Evolutionary conservation across 2,329 filamentous ascomycete species (phyloP).

Genomic region (Bertia moriformis): DNA sequence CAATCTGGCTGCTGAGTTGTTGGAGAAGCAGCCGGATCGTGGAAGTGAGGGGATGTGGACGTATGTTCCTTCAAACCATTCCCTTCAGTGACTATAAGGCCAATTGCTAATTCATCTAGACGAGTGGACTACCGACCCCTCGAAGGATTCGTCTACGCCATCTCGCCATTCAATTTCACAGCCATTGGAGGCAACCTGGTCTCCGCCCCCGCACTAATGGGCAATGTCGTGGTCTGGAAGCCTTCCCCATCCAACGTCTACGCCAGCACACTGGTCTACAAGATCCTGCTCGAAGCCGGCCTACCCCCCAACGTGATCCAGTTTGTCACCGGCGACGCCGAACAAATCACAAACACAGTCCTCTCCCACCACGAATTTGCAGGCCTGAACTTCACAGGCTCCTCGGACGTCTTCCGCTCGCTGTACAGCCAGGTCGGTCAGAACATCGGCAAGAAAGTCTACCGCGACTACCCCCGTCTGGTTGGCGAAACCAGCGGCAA

Average conservation of each 20-base stretch:
- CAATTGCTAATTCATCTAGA: constrained; percentile 5
- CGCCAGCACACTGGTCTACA: constrained; percentile 17
- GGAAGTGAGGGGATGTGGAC: constrained; percentile 15
- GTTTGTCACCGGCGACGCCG: constrained; percentile 20
- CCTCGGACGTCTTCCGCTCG: constrained; percentile 18
- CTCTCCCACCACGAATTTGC: constrained; percentile 19
- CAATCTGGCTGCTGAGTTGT: constrained; percentile 16
- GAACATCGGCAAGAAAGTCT: constrained; percentile 12
- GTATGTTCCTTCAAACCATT: constrained; percentile 8
- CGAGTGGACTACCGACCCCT: constrained; percentile 19
- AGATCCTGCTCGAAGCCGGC: constrained; percentile 23
- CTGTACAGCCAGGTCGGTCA: constrained; percentile 16
- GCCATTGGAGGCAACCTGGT: constrained; percentile 21
- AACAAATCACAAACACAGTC: constrained; percentile 16
- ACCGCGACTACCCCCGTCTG: constrained; percentile 23
- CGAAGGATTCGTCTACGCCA: constrained; percentile 24
- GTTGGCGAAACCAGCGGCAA: constrained; percentile 36
- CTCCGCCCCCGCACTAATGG: constrained; percentile 17
- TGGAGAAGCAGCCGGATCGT: constrained; percentile 17
- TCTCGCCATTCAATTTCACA: constrained; percentile 26
- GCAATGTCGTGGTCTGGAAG: constrained; percentile 26
- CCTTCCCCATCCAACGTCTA: constrained; percentile 17
- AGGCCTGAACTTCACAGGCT: constrained; percentile 20
- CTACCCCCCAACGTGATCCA: constrained; percentile 21
- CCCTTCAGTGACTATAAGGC: constrained; percentile 3